A percentile compares a stretch with the other conserved stretches of the same genome.
Evolutionary conservation across 768 basidiomycete species (phyloP).

Genomic region (Chalciporus sphaerocephalus): DNA sequence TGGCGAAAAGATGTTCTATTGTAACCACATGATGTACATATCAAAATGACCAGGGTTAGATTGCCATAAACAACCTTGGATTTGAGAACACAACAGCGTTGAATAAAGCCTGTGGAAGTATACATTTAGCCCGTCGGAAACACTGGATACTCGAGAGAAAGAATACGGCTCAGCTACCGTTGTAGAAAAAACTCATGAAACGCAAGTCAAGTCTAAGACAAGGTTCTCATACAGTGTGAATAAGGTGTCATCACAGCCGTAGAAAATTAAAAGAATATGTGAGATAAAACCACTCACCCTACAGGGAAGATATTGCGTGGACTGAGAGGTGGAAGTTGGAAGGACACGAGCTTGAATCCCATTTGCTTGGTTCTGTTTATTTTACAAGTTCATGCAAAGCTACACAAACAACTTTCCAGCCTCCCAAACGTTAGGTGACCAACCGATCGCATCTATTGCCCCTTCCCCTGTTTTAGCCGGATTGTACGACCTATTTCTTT

Average conservation of each 20-base stretch:
- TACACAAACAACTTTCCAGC: conserved; percentile 15
- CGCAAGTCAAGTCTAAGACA: conserved; percentile 36
- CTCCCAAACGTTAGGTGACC: not conserved
- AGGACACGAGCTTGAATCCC: not conserved
- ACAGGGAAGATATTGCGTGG: no score
- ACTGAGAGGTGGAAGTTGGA: not conserved
- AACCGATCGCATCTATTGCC: conserved; percentile 1
- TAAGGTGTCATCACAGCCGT: conserved; percentile 52
- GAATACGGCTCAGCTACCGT: conserved; percentile 71
- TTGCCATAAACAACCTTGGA: not conserved
- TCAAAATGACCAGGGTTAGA: not conserved
- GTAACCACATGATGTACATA: not conserved
- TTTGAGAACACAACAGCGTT: not conserved
- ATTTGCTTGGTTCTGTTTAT: conserved; percentile 20
- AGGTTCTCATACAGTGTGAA: conserved; percentile 75
- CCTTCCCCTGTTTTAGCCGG: conserved; percentile 2
- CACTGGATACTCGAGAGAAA: conserved; percentile 5
- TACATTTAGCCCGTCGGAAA: conserved; percentile 8
- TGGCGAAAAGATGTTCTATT: not conserved
- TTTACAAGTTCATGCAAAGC: conserved; percentile 9
- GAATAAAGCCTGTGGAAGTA: not conserved
- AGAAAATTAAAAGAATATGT: conserved; percentile 9
- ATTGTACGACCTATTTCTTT: no score
- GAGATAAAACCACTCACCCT: conserved; percentile 17
- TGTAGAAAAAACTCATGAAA: conserved; percentile 66